Conservation (phyloP, 2,329 filamentous ascomycete genomes). For the Aphanocladium album region DNA sequence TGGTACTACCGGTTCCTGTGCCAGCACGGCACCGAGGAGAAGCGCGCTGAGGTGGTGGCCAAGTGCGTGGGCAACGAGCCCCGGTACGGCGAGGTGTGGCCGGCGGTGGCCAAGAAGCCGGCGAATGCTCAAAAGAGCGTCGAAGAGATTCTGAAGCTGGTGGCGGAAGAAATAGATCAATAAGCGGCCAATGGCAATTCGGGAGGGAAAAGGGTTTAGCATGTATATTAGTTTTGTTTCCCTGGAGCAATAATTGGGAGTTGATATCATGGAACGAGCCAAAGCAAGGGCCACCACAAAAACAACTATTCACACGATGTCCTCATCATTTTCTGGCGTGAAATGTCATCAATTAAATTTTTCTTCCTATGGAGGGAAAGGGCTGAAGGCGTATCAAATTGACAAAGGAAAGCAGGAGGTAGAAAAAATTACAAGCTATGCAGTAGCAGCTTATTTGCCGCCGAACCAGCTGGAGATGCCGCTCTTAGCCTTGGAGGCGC, state of each 20-base stretch:
- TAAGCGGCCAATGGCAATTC: slow-evolving; percentile 14
- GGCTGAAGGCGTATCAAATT: background rate
- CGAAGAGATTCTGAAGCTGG: slow-evolving; percentile 79
- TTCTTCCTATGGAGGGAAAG: background rate
- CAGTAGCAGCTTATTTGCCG: slow-evolving; percentile 33
- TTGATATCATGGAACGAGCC: background rate
- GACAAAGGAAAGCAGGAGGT: background rate
- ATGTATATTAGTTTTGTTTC: slow-evolving; percentile 2
- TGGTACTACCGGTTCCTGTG: slow-evolving; percentile 95
- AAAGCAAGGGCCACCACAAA: background rate
- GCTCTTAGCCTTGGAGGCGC: slow-evolving; percentile 76
- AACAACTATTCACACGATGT: background rate
- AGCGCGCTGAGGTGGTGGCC: slow-evolving; percentile 74
- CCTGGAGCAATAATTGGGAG: background rate
- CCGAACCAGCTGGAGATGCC: slow-evolving; percentile 85
- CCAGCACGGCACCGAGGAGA: slow-evolving; percentile 93
- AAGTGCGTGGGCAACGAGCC: slow-evolving; percentile 84
- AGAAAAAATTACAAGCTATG: background rate
- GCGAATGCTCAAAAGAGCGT: slow-evolving; percentile 67
- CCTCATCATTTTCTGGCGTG: background rate
- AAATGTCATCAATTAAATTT: background rate
- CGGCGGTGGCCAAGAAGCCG: slow-evolving; percentile 78
- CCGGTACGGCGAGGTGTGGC: slow-evolving; percentile 89
- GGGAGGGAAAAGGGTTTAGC: background rate
- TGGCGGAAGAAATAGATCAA: slow-evolving; percentile 48